Percentiles rank a stretch among this genome's conserved stretches.
Conservation (phyloP, 192 early-diverging fungal genomes). For the Allomyces javanicus region DNA sequence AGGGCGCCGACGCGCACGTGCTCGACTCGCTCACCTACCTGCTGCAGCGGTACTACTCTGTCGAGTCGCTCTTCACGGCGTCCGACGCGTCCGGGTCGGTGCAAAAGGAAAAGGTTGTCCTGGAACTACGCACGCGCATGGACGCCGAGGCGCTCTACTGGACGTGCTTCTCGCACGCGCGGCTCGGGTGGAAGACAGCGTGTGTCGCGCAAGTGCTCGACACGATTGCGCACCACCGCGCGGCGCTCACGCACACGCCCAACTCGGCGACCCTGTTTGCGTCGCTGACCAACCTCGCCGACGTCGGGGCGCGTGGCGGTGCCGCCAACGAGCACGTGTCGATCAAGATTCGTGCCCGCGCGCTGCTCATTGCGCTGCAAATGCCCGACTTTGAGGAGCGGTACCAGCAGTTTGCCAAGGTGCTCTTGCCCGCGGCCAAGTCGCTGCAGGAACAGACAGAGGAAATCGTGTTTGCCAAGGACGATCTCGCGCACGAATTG, state of each 20-base stretch:
- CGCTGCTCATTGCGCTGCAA: constrained; percentile 81
- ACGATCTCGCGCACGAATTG: constrained; percentile 27
- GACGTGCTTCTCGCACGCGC: neutral
- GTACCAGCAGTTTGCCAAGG: constrained; percentile 58
- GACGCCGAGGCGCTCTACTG: neutral
- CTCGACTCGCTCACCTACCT: constrained; percentile 47
- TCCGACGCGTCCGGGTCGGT: constrained; percentile 1
- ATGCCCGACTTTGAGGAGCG: constrained; percentile 82
- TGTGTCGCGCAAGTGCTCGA: neutral
- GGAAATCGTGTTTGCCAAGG: constrained; percentile 40
- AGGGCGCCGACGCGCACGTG: constrained; percentile 58
- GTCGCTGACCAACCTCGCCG: constrained; percentile 50
- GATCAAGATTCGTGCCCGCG: constrained; percentile 62
- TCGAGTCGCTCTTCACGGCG: constrained; percentile 65
- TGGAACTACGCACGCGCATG: constrained; percentile 38
- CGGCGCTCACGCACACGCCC: neutral
- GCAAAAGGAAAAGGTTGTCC: constrained; percentile 61
- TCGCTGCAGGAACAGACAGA: neutral
- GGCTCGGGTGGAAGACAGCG: neutral
- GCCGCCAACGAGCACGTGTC: constrained; percentile 48
- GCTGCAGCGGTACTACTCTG: constrained; percentile 64
- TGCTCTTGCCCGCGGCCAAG: constrained; percentile 41
- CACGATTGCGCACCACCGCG: neutral
- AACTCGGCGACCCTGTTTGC: neutral
- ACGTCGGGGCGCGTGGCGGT: constrained; percentile 48